These are phyloP conservation scores for Incumbomyces lentus DNA, from an alignment of 2,329 filamentous ascomycete species.

Conservation along the genomic window DNA sequence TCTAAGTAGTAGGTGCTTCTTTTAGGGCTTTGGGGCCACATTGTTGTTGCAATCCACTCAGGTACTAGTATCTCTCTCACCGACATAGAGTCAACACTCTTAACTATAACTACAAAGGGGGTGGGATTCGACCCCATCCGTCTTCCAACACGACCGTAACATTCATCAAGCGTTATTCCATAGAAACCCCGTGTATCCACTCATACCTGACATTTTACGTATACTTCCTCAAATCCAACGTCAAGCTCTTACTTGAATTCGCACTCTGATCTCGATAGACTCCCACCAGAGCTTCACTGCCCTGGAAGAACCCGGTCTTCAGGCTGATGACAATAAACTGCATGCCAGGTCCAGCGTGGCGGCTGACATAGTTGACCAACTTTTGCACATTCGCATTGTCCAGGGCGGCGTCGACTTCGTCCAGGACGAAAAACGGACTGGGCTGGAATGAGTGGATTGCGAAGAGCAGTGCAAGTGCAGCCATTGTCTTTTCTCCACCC, in stretches of 20 bases:
- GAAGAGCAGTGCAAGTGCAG: constrained; percentile 88
- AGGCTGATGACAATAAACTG: constrained; percentile 97
- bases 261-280: constrained; percentile 91
- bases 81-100: no score
- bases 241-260: constrained; percentile 84
- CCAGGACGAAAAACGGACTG: constrained; percentile 91
- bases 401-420: constrained; percentile 95
- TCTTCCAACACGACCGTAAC: no score
- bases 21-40: no score
- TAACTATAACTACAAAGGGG: no score
- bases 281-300: constrained; percentile 88
- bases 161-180: no score
- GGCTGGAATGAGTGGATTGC: constrained; percentile 95
- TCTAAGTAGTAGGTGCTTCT: no score
- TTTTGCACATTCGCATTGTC: constrained; percentile 95
- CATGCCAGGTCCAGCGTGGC: constrained; percentile 92
- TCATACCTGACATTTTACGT: neutral
- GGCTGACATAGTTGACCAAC: constrained; percentile 90
- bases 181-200: no score
- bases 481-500: constrained; percentile 98
- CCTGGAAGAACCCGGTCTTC: constrained; percentile 91
- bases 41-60: no score
- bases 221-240: constrained; percentile 70
- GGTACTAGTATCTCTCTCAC: no score
- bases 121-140: no score